Evolutionary conservation across 768 basidiomycete genomes (phyloP), one percentile per base, ranked within the genome.

Genomic region (Lactarius trivialis): DNA sequence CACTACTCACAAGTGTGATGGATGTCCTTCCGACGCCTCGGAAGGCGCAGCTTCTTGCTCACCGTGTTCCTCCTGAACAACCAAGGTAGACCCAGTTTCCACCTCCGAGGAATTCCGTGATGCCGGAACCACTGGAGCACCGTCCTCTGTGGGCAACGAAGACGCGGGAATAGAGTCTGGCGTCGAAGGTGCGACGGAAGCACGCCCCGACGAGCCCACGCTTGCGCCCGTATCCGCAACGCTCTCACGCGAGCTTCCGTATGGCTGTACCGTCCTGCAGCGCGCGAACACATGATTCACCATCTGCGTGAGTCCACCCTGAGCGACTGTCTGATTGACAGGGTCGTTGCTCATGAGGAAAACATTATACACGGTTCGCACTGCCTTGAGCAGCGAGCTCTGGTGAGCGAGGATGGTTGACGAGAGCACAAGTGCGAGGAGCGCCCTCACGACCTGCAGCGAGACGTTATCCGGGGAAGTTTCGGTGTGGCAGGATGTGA

Each of bases 241-340:
- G 34, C 50, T 39, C 39, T 57, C 58, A 14, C 52, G 60, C 19
- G 45, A 30, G 64, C 59, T 33, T 4, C 49, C 45, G 2, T 33
- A 63, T 54, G 71, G 73, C 32, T 11, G n/a, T 26, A 26, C 55
- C 7, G 78, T 69, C 71, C 79, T 80, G 69, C 91, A 92, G 24
- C 97, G 83, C 15, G 88, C 82, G 72, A 99, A 98, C 60, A 98
- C 86, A 70, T 98, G 95, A 69, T 97, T 90, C 3, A 98, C 94
- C 87, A 99, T 98, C 73, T 99, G 97, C 0, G 93, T 94, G 19
- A 99, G 82, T 19, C 95, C 93, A 21, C 96, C 97, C 74, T 99
- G 97, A 19, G 97, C 97, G 39, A 99, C 96, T 78, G 91, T 95
- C 75, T 98, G 97, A 68, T 96, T 98, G 55, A 94, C 89, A 5